Evolutionary conservation across 345 rosid genomes (phyloP), one percentile per base, ranked within the genome.

Genomic region (Ceriops zippeliana): DNA sequence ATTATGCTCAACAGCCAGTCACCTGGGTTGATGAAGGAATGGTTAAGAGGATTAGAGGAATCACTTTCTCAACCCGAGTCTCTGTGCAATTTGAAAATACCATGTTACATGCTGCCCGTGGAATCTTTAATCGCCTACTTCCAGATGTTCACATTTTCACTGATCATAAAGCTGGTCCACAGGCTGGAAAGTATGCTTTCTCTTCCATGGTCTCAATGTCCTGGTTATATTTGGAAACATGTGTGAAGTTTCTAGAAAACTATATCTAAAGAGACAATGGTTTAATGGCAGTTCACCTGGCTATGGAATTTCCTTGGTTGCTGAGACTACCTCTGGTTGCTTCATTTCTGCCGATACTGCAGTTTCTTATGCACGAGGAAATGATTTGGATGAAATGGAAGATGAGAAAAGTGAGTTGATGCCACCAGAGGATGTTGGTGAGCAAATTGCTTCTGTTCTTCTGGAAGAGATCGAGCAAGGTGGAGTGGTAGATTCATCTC

Each of bases 401-500:
- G 86, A 56, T 31, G 85, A 86, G 74, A 89, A 79, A 80, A 70
- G 79, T 80, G 87, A 83, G 38, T 67, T 89, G 76, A 67, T 31
- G 47, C 91, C 96, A 66, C 83, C 93, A 5, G 89, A 82, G 70
- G 88, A 85, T 67, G 87, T 95, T n/a, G 98, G 97, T 7, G 88
- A 75, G 83, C 85, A 87, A 73, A 75, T 82, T 73, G 98, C 97
- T 54, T 84, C 92, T n/a, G 63, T 82, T 86, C 92, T 95, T 59
- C 98, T 92, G 61, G 78, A 86, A 24, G 96, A 95, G 86, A 81
- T 95, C 72, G 93, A 86, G 78, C 91, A 83, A 74, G 97, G 98
- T 37, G 99, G 99, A 74, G 97, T 95, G 47, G 97, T 92, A 53
- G 98, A 95, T 79, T 90, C 99, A 46, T 69, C 96, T 42, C 97